phyloP scores from a whole-genome alignment of 2,329 filamentous ascomycete species.

The Dactylonectria macrodidyma region DNA sequence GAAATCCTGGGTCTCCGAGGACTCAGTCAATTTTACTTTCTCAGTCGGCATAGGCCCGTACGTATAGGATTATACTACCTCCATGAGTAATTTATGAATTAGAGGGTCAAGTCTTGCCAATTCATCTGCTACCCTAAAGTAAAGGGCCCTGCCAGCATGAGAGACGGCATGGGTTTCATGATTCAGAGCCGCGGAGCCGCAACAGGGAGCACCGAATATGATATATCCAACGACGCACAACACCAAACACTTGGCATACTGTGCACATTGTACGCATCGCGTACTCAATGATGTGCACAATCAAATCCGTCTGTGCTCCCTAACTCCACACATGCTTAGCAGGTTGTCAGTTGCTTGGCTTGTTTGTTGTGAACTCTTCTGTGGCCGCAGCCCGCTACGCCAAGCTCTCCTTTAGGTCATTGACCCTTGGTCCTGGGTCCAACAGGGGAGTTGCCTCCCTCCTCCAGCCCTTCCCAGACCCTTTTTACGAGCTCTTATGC shows the following conservation, averaged over 20 bases:
- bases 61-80: neutral
- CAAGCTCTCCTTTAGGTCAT: constrained; percentile 24
- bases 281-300: neutral
- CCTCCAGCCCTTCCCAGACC: constrained; percentile 2
- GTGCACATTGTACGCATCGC: neutral
- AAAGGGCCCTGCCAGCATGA: constrained; percentile 21
- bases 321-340: neutral
- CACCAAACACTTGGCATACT: neutral
- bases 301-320: neutral
- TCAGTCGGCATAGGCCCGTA: neutral
- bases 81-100: neutral
- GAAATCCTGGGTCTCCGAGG: neutral
- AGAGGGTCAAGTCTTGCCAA: neutral
- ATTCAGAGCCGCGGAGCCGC: constrained; percentile 38
- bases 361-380: constrained; percentile 6
- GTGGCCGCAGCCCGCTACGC: constrained; percentile 22
- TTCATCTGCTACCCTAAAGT: neutral
- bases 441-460: constrained; percentile 8
- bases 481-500: neutral
- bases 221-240: neutral
- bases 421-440: constrained; percentile 18
- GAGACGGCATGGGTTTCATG: constrained; percentile 27
- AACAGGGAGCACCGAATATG: constrained; percentile 23
- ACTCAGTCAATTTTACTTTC: neutral
- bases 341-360: constrained; percentile 12